These are phyloP conservation scores for Aspergillus fijiensis DNA, from an alignment of 2,329 filamentous ascomycete species.

Conservation along the genomic window DNA sequence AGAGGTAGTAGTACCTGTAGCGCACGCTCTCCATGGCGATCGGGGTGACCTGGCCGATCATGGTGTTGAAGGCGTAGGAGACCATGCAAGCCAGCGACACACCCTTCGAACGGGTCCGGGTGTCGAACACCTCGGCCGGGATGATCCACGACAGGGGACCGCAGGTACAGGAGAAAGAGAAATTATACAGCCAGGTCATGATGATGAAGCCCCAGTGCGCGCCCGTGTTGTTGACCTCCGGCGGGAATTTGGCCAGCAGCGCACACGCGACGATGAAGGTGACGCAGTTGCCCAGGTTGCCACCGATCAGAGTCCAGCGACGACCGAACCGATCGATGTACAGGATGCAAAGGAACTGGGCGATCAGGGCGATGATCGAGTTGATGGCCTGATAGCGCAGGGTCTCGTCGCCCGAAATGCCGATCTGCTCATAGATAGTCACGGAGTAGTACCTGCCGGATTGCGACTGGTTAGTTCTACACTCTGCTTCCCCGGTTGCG, in stretches of 20 bases:
- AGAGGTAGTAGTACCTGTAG: conserved; percentile 61
- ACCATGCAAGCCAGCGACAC: conserved; percentile 73
- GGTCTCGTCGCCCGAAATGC: conserved; percentile 63
- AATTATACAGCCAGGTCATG: conserved; percentile 78
- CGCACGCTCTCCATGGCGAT: conserved; percentile 58
- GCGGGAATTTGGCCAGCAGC: conserved; percentile 61
- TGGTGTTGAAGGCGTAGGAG: conserved; percentile 72
- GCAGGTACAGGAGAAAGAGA: conserved; percentile 69
- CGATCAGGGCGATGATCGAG: conserved; percentile 67
- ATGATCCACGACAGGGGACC: conserved; percentile 65
- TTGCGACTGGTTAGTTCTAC: neutral
- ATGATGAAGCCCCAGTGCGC: conserved; percentile 62
- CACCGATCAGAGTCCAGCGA: conserved; percentile 68
- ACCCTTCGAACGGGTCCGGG: conserved; percentile 70
- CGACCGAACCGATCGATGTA: conserved; percentile 67
- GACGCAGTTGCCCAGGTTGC: conserved; percentile 69
- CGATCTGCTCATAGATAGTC: conserved; percentile 66
- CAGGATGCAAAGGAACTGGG: conserved; percentile 66
- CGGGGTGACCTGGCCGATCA: conserved; percentile 69
- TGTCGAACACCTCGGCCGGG: conserved; percentile 72
- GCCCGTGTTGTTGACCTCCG: conserved; percentile 46
- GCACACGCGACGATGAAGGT: conserved; percentile 69
- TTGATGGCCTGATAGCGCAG: conserved; percentile 76
- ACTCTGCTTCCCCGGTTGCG: no score
- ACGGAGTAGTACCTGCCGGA: conserved; percentile 62